Evolutionary conservation across 2,329 filamentous ascomycete genomes (phyloP), one percentile per base, ranked within the genome.

Genomic region (Cercospora sp.): DNA sequence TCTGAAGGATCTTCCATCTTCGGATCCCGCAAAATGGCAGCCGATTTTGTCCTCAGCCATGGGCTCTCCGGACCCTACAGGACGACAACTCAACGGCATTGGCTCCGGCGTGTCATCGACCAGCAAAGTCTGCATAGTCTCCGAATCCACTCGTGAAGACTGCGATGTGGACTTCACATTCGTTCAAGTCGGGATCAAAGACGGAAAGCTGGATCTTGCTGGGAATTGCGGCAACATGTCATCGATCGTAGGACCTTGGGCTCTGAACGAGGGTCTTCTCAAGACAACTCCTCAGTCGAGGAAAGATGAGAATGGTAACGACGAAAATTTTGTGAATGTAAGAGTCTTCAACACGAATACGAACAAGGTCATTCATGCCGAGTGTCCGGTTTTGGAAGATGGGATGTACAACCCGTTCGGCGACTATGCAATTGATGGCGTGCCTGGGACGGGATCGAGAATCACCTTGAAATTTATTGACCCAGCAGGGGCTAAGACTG

Each of bases 221-320:
- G 88, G 89, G 26, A 93, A 92, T 73, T 92, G 90, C 75, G 90
- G 90, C n/a, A 92, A 92, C 76, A 90, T 93, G 88, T 87, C 83
- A 5, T 84, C 86, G 49, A 85, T 87, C 0, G 85, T 92, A 57
- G 91, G 90, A 0, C 90, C 90, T 0, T 89, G 87, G 74, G 88
- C 87, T 2, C 81, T 88, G 75, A 80, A 92, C 79, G 77, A 83
- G 26, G 82, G 85, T 2, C 70, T 90, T 1, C 79, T 87, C 66
- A 79, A 65, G 34, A 69, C 77, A 8, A 13, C 13, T 69, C 74
- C 65, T 63, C 80, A 74, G 58, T 77, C 72, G 2, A 75, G 77
- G 21, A 24, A 57, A 18, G 75, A 74, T 9, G 76, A 77, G 24
- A 61, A 40, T 12, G 61, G 45, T 21, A 58, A 64, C 13, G 28